Evolutionary conservation across 2,329 filamentous ascomycete genomes (phyloP).

Genomic region (Penicillium corylophilum): DNA sequence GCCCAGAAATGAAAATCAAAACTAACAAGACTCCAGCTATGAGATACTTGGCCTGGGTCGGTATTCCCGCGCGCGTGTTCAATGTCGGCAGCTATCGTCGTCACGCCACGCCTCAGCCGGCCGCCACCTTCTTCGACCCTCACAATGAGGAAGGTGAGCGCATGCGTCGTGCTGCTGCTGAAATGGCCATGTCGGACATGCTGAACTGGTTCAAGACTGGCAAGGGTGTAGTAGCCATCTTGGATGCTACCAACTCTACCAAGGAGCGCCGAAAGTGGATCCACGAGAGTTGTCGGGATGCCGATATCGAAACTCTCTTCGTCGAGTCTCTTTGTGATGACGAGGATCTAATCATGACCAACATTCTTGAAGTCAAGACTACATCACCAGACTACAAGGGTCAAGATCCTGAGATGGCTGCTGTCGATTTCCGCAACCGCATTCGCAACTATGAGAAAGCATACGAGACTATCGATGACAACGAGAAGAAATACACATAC

Average conservation of each 20-base stretch:
- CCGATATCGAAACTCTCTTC: constrained; percentile 86
- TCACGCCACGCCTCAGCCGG: constrained; percentile 81
- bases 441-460: constrained; percentile 98
- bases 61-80: constrained; percentile 89
- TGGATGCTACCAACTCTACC: constrained; percentile 96
- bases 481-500: constrained; percentile 86
- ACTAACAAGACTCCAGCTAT: constrained; percentile 59
- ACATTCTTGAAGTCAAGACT: constrained; percentile 96
- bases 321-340: constrained; percentile 97
- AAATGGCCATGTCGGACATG: constrained; percentile 93
- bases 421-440: constrained; percentile 85
- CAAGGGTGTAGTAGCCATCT: constrained; percentile 82
- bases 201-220: constrained; percentile 79
- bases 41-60: constrained; percentile 95
- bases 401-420: constrained; percentile 88
- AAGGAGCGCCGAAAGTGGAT: constrained; percentile 90
- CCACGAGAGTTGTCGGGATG: constrained; percentile 69
- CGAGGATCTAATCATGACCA: constrained; percentile 94
- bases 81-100: constrained; percentile 97
- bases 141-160: constrained; percentile 88
- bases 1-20: not conserved
- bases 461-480: constrained; percentile 88
- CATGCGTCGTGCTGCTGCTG: constrained; percentile 80
- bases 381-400: constrained; percentile 93
- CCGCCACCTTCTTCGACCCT: constrained; percentile 92